Percentiles rank a stretch among this genome's conserved stretches.
phyloP scores from a whole-genome alignment of 2,329 filamentous ascomycete species.

The Tolypocladium ovalisporum region DNA sequence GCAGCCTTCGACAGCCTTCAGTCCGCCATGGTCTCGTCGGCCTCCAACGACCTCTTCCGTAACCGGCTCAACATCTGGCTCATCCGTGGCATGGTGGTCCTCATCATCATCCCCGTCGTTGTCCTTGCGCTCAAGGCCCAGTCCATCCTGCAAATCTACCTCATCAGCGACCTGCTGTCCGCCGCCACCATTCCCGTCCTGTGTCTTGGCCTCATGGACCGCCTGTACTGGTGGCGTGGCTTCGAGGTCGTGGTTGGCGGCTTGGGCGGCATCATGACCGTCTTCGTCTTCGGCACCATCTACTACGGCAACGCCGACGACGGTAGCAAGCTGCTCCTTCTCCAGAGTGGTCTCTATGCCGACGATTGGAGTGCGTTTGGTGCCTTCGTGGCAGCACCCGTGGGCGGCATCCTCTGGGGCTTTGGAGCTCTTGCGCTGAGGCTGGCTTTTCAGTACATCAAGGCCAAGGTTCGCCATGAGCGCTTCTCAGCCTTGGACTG shows the following conservation, averaged over 20 bases:
- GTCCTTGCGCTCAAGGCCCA: conserved; percentile 65
- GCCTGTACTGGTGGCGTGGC: conserved; percentile 67
- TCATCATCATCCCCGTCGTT: conserved; percentile 64
- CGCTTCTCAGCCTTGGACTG: conserved; percentile 59
- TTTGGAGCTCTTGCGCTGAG: conserved; percentile 51
- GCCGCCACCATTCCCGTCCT: conserved; percentile 66
- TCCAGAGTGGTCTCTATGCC: conserved; percentile 64
- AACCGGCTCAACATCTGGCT: conserved; percentile 69
- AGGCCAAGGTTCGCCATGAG: conserved; percentile 45
- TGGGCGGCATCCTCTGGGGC: conserved; percentile 65
- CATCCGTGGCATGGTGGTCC: conserved; percentile 57
- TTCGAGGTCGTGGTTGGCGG: conserved; percentile 73
- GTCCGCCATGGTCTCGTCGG: conserved; percentile 75
- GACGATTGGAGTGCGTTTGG: conserved; percentile 76
- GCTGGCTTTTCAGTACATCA: conserved; percentile 44
- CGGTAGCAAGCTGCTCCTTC: conserved; percentile 57
- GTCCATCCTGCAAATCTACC: conserved; percentile 68
- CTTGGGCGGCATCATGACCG: conserved; percentile 64
- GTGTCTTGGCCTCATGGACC: conserved; percentile 57
- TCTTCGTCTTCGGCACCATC: conserved; percentile 71
- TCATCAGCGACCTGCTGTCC: conserved; percentile 71
- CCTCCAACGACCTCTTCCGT: conserved; percentile 75
- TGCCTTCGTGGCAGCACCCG: conserved; percentile 68
- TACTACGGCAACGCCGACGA: conserved; percentile 59
- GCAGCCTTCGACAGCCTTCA: conserved; percentile 74